Evolutionary conservation across 2,329 filamentous ascomycete species (phyloP).

Genomic region (Fusarium begoniae): DNA sequence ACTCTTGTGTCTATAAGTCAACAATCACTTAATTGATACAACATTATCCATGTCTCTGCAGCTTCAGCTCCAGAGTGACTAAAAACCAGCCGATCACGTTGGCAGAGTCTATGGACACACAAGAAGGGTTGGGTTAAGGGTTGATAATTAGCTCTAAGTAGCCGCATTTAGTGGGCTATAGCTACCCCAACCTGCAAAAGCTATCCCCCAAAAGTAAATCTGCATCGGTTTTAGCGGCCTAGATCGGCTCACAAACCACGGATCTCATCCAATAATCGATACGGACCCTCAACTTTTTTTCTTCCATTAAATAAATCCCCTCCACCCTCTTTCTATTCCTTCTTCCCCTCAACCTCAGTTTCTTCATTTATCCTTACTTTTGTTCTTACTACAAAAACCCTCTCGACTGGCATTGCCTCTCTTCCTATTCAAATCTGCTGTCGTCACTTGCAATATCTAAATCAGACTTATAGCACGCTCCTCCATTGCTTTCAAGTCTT

Average conservation of each 20-base stretch:
- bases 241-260: conserved; percentile 32
- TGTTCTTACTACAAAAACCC: conserved; percentile 6
- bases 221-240: conserved; percentile 35
- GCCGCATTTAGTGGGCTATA: conserved; percentile 19
- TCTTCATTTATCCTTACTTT: background rate
- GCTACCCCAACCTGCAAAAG: conserved; percentile 18
- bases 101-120: background rate
- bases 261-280: conserved; percentile 1
- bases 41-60: background rate
- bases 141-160: background rate
- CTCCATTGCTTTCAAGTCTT: conserved; percentile 61
- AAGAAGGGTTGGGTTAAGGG: background rate
- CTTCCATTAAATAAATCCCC: conserved; percentile 18
- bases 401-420: conserved; percentile 37
- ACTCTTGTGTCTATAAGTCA: background rate
- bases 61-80: background rate
- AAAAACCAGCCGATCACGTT: conserved; percentile 2
- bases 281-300: conserved; percentile 6
- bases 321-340: conserved; percentile 5
- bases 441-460: background rate
- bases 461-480: conserved; percentile 57
- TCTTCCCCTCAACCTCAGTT: conserved; percentile 21
- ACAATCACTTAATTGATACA: background rate
- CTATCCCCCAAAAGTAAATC: conserved; percentile 19
- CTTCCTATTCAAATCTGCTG: conserved; percentile 23